A percentile compares a stretch with the other conserved stretches of the same genome.
Evolutionary conservation across 176 grass and related monocot species (phyloP).

Genomic region (Juncus inflexus): DNA sequence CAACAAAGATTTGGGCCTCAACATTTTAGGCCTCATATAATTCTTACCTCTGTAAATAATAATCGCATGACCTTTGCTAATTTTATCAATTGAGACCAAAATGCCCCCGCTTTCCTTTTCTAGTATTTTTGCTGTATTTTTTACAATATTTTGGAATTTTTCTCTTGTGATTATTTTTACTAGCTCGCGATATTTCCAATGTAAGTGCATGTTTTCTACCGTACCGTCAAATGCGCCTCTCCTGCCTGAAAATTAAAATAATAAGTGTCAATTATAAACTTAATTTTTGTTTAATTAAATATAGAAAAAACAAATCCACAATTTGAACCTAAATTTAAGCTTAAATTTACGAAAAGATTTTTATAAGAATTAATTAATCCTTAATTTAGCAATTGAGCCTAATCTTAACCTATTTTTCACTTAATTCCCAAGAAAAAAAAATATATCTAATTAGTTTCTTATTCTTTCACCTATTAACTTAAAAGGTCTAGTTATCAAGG

Average conservation of each 20-base stretch:
- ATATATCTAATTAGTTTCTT: too few relatives aligned
- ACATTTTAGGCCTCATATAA: constrained; percentile 65
- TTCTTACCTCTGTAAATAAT: constrained; percentile 91
- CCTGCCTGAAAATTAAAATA: constrained; percentile 52
- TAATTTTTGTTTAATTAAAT: not conserved
- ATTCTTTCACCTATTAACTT: too few relatives aligned
- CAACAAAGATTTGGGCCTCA: constrained; percentile 68
- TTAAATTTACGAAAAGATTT: not conserved
- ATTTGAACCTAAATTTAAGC: not conserved
- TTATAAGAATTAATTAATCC: too few relatives aligned
- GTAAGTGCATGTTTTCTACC: constrained; percentile 95
- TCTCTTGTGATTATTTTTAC: constrained; percentile 92
- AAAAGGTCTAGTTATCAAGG: too few relatives aligned
- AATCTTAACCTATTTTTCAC: too few relatives aligned
- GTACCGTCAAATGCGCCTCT: constrained; percentile 92
- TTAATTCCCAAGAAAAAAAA: too few relatives aligned
- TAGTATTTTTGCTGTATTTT: constrained; percentile 54
- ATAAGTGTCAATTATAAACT: not conserved
- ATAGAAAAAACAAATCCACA: not conserved
- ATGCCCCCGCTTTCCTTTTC: constrained; percentile 93
- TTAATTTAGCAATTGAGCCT: too few relatives aligned
- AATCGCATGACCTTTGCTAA: constrained; percentile 91
- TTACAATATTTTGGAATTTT: constrained; percentile 50
- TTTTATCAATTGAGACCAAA: constrained; percentile 73
- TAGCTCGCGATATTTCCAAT: constrained; percentile 93